Evolutionary conservation across 2,329 filamentous ascomycete species (phyloP).

Genomic region (Macrophomina phaseolina): DNA sequence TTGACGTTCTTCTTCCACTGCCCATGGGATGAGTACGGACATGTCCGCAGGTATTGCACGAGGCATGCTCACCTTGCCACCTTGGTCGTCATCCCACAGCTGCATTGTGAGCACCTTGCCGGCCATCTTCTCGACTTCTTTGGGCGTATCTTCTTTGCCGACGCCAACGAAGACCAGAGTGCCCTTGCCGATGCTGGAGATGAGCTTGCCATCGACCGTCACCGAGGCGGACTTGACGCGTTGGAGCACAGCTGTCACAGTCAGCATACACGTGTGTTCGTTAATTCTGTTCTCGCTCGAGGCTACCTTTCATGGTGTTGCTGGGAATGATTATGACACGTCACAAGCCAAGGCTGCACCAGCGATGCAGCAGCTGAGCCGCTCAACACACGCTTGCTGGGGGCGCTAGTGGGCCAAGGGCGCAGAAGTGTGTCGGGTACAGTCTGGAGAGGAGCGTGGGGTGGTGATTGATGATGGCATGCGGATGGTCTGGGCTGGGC

Average conservation of each 20-base stretch:
- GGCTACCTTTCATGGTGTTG: slow-evolving; percentile 28
- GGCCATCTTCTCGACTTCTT: slow-evolving; percentile 83
- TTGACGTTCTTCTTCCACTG: slow-evolving; percentile 91
- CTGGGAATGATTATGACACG: slow-evolving; percentile 10
- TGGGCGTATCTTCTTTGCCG: slow-evolving; percentile 85
- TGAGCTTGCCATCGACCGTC: slow-evolving; percentile 85
- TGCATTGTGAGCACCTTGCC: slow-evolving; percentile 87
- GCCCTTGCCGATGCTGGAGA: slow-evolving; percentile 90
- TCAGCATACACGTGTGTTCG: background rate
- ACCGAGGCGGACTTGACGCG: slow-evolving; percentile 94
- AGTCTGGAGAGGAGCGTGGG: slow-evolving; percentile 1
- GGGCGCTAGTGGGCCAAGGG: background rate
- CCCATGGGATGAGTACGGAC: slow-evolving; percentile 28
- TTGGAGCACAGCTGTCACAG: slow-evolving; percentile 78
- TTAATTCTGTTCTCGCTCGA: slow-evolving; percentile 3
- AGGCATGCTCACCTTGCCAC: slow-evolving; percentile 60
- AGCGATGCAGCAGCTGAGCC: slow-evolving; percentile 6
- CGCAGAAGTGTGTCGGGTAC: background rate
- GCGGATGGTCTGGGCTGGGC: slow-evolving; percentile 15
- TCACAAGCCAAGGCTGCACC: slow-evolving; percentile 11
- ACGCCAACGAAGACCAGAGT: slow-evolving; percentile 91
- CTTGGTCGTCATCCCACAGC: slow-evolving; percentile 84
- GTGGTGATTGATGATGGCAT: slow-evolving; percentile 1
- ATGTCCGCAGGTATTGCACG: too few relatives aligned
- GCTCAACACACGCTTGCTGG: background rate